These are phyloP conservation scores for Aspergillus ruber DNA, from an alignment of 2,329 filamentous ascomycete species.

Conservation along the genomic window DNA sequence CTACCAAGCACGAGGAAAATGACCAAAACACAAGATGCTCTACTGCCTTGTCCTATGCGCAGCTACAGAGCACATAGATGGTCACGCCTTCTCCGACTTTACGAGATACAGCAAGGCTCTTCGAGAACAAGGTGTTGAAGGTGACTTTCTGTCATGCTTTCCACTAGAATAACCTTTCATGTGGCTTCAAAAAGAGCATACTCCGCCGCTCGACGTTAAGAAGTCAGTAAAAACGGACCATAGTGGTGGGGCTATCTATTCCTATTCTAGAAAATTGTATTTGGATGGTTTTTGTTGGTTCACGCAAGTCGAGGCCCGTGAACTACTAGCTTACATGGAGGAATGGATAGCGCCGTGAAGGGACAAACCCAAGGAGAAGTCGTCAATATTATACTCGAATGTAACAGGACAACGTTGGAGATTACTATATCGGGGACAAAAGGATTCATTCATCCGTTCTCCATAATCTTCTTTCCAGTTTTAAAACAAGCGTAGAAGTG, in stretches of 20 bases:
- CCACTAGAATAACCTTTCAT: neutral
- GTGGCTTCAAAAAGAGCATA: neutral
- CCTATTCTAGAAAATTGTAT: neutral
- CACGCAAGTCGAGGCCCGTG: neutral
- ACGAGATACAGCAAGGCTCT: neutral
- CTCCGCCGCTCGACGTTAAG: neutral
- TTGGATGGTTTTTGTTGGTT: neutral
- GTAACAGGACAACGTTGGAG: neutral
- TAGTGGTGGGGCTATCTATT: neutral
- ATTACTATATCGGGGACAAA: neutral
- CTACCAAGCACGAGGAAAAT: neutral
- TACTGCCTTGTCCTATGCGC: conserved; percentile 8
- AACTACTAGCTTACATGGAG: neutral
- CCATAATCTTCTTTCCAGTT: neutral
- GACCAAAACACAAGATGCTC: neutral
- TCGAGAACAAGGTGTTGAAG: neutral
- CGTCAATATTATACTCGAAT: neutral
- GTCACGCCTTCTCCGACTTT: conserved; percentile 4
- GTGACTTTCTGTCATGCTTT: neutral
- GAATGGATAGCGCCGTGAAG: neutral
- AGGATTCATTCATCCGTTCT: neutral
- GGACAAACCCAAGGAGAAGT: neutral
- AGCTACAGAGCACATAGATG: conserved; percentile 2
- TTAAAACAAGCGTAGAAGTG: neutral
- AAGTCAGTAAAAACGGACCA: neutral